These are phyloP conservation scores for Begonia fuchsioides DNA, from an alignment of 306 rosid species.

Conservation along the genomic window DNA sequence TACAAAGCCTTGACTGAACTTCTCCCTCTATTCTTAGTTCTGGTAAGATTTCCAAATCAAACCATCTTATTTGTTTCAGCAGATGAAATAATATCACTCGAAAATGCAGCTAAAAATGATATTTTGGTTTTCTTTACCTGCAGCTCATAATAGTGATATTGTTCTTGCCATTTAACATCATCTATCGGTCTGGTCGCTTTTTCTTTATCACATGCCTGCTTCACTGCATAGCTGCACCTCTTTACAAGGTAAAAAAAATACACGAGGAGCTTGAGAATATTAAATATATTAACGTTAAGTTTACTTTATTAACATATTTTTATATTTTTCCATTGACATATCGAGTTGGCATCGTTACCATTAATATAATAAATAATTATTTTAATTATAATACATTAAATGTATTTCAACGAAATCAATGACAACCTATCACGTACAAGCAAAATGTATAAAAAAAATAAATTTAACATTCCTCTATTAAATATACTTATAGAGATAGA, in stretches of 20 bases:
- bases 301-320: too few species aligned
- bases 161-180: constrained; percentile 44
- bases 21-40: constrained; percentile 37
- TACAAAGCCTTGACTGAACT: constrained; percentile 42
- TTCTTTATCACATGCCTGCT: constrained; percentile 38
- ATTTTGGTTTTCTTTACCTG: not conserved
- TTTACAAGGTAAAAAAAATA: constrained; percentile 38
- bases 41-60: constrained; percentile 37
- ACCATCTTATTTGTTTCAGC: not conserved
- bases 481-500: too few species aligned
- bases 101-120: not conserved
- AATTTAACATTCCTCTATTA: too few species aligned
- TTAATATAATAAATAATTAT: too few species aligned
- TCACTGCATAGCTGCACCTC: constrained; percentile 44
- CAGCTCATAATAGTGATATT: constrained; percentile 25
- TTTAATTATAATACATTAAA: too few species aligned
- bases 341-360: too few species aligned
- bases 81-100: too few species aligned
- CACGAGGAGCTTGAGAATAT: not conserved
- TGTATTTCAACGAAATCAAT: not conserved
- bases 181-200: constrained; percentile 42
- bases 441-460: too few species aligned
- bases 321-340: not conserved
- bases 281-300: not conserved
- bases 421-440: too few species aligned